A percentile compares a stretch with the other conserved stretches of the same genome.
phyloP scores from a whole-genome alignment of 129 eudicot genomes.

The Deinandra increscens region DNA sequence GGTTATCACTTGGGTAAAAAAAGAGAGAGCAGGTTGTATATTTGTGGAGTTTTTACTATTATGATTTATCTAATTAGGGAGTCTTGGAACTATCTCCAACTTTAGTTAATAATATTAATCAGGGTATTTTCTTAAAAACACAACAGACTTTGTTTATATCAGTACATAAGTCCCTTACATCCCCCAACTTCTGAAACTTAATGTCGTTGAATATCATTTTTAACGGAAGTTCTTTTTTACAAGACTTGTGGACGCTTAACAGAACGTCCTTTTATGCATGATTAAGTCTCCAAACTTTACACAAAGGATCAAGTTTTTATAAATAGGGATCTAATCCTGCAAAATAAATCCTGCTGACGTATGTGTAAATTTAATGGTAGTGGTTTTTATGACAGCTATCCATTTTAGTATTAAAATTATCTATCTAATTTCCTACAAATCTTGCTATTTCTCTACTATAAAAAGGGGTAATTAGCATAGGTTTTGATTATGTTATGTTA shows the following conservation, averaged over 20 bases:
- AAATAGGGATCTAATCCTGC: neutral
- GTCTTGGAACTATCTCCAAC: neutral
- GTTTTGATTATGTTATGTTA: neutral
- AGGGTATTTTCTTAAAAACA: neutral
- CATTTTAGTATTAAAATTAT: neutral
- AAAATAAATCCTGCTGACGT: neutral
- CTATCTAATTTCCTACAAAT: neutral
- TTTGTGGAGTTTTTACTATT: neutral
- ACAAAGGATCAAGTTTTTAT: neutral
- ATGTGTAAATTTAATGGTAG: neutral
- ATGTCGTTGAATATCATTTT: neutral
- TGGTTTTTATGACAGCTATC: neutral
- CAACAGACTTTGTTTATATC: neutral
- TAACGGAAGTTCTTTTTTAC: neutral
- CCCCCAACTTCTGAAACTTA: neutral
- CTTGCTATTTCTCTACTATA: neutral
- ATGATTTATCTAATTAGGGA: neutral
- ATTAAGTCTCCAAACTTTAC: neutral
- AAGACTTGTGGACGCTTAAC: no score
- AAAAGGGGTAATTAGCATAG: neutral
- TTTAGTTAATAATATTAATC: neutral
- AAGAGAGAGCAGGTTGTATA: neutral
- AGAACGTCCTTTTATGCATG: no score
- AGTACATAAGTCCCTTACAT: neutral
- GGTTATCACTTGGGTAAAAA: neutral